Conservation (phyloP, 1,284 basidiomycete genomes). For the Ceratobasidium sp. region DNA sequence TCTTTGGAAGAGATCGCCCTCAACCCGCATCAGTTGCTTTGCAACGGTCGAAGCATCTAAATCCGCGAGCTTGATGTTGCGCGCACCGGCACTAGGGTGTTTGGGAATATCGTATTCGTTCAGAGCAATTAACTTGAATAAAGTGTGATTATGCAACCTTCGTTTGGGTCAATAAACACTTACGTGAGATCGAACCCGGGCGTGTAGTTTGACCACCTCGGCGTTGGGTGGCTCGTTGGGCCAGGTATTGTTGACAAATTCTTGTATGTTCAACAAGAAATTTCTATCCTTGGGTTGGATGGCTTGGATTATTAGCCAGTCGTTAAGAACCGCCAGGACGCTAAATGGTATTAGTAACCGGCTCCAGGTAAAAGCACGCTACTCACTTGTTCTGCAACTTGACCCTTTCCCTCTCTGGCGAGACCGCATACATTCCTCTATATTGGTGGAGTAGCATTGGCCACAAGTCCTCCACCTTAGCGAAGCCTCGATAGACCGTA, state of each 20-base stretch:
- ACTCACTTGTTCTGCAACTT: conserved; percentile 14
- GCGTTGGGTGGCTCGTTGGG: background rate
- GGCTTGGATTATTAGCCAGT: conserved; percentile 23
- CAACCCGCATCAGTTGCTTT: conserved; percentile 26
- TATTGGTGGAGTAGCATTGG: conserved; percentile 16
- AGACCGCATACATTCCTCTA: background rate
- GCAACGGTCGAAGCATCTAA: conserved; percentile 4
- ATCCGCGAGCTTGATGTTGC: background rate
- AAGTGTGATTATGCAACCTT: background rate
- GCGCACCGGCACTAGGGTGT: background rate
- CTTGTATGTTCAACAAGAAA: conserved; percentile 15
- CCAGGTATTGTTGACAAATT: background rate
- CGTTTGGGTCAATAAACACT: background rate
- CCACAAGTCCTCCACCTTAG: conserved; percentile 10
- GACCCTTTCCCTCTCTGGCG: background rate
- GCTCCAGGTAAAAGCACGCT: background rate
- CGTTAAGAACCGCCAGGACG: background rate
- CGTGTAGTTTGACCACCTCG: background rate
- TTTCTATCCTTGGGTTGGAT: conserved; percentile 16
- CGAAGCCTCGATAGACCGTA: conserved; percentile 30
- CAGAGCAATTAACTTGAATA: background rate
- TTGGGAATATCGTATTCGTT: background rate
- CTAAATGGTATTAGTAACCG: background rate
- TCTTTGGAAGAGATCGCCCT: conserved; percentile 30
- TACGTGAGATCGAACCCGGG: background rate